phyloP scores from a whole-genome alignment of 1,284 basidiomycete genomes.

The Cerrena zonata region DNA sequence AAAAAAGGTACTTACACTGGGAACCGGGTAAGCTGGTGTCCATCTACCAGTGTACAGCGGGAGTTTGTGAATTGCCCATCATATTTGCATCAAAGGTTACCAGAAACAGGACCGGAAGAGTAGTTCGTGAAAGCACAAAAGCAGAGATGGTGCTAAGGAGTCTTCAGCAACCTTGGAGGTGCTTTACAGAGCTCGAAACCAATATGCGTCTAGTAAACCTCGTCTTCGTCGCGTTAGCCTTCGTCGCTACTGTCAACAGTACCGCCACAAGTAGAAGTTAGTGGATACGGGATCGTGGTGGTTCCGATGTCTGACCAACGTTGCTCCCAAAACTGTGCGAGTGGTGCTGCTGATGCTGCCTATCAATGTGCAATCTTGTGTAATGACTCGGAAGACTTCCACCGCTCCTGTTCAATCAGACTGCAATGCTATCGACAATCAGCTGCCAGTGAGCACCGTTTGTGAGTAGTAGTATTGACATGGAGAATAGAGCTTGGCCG shows the following conservation, averaged over 20 bases:
- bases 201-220: background rate
- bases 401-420: background rate
- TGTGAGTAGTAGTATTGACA: too few species aligned
- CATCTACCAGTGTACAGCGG: too few species aligned
- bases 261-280: background rate
- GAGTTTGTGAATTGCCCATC: too few species aligned
- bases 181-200: background rate
- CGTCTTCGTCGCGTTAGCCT: background rate
- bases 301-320: background rate
- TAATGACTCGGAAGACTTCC: background rate
- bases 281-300: background rate
- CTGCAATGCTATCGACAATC: background rate
- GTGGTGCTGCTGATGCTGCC: background rate
- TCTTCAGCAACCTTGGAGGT: background rate
- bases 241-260: background rate
- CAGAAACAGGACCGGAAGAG: background rate
- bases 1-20: too few species aligned
- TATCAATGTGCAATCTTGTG: background rate
- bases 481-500: too few species aligned
- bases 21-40: too few species aligned
- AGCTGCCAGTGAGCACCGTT: background rate
- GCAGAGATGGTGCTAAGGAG: background rate
- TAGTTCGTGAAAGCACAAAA: background rate
- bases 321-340: slow-evolving; percentile 1
- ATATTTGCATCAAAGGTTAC: too few species aligned